Percentiles rank a stretch among this genome's conserved stretches.
Evolutionary conservation across 2,329 filamentous ascomycete species (phyloP).

Genomic region (Metarhizium robertsii): DNA sequence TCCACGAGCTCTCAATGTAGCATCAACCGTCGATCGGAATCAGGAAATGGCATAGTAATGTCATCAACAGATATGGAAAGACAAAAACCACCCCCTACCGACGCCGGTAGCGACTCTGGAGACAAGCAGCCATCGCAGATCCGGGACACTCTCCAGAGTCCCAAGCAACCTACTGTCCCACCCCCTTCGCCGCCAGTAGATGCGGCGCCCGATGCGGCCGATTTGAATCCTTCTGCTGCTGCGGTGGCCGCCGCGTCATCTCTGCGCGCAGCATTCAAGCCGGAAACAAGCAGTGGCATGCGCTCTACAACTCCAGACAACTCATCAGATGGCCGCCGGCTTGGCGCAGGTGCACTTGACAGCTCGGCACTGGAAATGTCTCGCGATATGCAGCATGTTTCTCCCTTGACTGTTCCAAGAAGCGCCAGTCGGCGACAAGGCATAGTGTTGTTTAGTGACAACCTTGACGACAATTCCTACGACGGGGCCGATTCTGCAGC

Average conservation of each 20-base stretch:
- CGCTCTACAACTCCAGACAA: constrained; percentile 59
- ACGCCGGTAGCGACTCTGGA: constrained; percentile 26
- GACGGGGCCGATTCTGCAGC: constrained; percentile 23
- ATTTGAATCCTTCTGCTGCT: neutral
- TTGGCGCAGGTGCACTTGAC: constrained; percentile 14
- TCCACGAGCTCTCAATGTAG: constrained; percentile 19
- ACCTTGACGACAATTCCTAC: constrained; percentile 36
- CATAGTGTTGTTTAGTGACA: constrained; percentile 54
- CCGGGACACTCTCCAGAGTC: constrained; percentile 10
- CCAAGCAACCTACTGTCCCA: constrained; percentile 4
- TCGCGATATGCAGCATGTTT: constrained; percentile 22
- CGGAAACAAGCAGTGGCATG: constrained; percentile 34
- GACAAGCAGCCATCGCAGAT: constrained; percentile 20
- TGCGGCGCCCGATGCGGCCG: neutral
- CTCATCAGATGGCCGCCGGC: constrained; percentile 24
- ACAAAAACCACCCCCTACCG: constrained; percentile 15
- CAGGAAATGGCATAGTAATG: constrained; percentile 36
- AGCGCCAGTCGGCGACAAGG: constrained; percentile 43
- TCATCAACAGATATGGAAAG: constrained; percentile 37
- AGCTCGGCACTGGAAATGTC: constrained; percentile 10
- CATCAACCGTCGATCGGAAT: constrained; percentile 25
- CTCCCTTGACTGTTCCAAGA: constrained; percentile 21
- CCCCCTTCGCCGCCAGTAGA: constrained; percentile 12
- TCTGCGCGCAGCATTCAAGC: constrained; percentile 24
- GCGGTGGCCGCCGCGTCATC: constrained; percentile 20